A percentile compares a stretch with the other conserved stretches of the same genome.
These are phyloP conservation scores for Stipa capillata DNA, from an alignment of 176 grass and related monocot genomes.

Conservation along the genomic window DNA sequence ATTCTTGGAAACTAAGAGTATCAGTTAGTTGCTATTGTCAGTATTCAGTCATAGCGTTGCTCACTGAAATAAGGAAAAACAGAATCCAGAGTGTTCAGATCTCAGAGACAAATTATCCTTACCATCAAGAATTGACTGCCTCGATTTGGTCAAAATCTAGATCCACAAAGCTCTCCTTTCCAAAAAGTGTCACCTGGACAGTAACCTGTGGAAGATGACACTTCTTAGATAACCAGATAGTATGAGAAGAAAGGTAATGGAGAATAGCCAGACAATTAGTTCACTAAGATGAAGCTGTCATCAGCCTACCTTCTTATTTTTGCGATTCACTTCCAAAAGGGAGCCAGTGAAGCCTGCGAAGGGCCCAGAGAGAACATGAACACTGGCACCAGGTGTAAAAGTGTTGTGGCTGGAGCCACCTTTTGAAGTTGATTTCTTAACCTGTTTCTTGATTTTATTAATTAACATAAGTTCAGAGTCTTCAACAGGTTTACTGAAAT, in stretches of 20 bases:
- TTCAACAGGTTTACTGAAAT: constrained; percentile 28
- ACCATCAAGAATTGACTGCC: constrained; percentile 13
- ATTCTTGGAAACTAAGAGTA: neutral
- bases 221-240: constrained; percentile 22
- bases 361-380: constrained; percentile 62
- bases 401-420: neutral
- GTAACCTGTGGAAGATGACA: constrained; percentile 45
- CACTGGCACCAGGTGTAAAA: constrained; percentile 46
- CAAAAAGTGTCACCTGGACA: constrained; percentile 61
- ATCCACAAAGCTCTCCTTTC: constrained; percentile 82
- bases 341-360: constrained; percentile 68
- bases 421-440: constrained; percentile 37
- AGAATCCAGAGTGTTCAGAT: neutral
- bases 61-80: neutral
- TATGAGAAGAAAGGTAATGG: neutral
- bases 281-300: neutral
- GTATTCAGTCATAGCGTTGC: neutral
- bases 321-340: constrained; percentile 47
- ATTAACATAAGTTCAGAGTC: constrained; percentile 40
- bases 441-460: constrained; percentile 32
- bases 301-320: constrained; percentile 65
- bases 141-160: constrained; percentile 85
- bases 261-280: neutral
- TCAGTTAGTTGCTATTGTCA: neutral
- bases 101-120: neutral